phyloP scores from a whole-genome alignment of 202 grass and related monocot species.

The Dendrocalamus latiflorus region DNA sequence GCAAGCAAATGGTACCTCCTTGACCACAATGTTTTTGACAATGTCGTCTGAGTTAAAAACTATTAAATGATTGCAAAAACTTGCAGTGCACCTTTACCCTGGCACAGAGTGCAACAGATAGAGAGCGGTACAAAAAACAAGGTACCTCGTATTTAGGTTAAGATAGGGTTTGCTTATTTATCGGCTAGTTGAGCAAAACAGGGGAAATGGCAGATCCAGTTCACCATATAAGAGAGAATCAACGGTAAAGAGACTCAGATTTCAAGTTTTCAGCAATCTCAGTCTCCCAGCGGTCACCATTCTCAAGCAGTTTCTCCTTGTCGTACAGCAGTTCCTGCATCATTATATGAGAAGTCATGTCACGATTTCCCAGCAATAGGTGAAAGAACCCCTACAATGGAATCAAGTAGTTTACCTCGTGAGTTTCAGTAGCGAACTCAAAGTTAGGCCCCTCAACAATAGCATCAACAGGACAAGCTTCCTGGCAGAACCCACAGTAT shows the following conservation, averaged over 20 bases:
- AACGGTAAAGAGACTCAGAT: conserved; percentile 88
- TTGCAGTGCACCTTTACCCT: conserved; percentile 2
- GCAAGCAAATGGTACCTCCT: background rate
- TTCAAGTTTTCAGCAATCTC: conserved; percentile 92
- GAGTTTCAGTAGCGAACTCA: conserved; percentile 97
- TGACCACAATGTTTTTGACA: background rate
- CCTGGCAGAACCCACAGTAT: conserved; percentile 98
- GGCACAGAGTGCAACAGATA: conserved; percentile 2
- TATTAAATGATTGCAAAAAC: background rate
- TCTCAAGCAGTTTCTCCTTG: conserved; percentile 98
- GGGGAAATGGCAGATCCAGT: background rate
- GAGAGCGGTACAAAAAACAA: conserved; percentile 9
- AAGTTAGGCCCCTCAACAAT: conserved; percentile 98
- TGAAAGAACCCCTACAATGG: background rate
- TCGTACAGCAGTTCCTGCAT: conserved; percentile 87
- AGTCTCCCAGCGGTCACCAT: conserved; percentile 92
- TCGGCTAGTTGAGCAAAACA: conserved; percentile 23
- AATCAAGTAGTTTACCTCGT: conserved; percentile 55
- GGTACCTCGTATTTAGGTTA: background rate
- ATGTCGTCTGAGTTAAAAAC: background rate
- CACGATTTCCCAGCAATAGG: background rate
- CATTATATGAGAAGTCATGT: background rate
- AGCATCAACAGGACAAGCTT: conserved; percentile 97
- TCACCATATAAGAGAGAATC: conserved; percentile 12
- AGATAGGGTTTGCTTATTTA: conserved; percentile 41